phyloP scores from a whole-genome alignment of 805 yeast genomes.

The Starmerella etchellsii region DNA sequence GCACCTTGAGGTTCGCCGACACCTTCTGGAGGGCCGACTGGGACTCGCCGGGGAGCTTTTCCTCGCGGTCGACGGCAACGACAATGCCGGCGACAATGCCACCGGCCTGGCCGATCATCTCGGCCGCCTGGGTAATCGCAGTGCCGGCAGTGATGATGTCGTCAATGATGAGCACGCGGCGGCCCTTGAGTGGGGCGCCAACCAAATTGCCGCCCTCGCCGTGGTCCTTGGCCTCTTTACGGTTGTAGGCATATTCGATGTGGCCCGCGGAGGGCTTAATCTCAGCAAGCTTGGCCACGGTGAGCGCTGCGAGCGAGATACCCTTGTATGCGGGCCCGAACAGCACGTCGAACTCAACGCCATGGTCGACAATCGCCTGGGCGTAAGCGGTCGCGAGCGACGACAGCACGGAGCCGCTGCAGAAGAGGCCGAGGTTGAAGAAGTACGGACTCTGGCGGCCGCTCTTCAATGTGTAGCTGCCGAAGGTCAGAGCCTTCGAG shows the following conservation, averaged over 20 bases:
- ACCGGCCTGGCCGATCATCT: conserved; percentile 51
- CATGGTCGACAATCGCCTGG: conserved; percentile 66
- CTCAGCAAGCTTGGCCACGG: conserved; percentile 85
- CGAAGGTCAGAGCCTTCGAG: conserved; percentile 73
- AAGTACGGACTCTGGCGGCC: conserved; percentile 94
- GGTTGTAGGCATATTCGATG: conserved; percentile 82
- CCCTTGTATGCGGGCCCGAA: conserved; percentile 99
- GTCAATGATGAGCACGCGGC: conserved; percentile 74
- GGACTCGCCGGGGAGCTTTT: conserved; percentile 54
- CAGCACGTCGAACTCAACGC: conserved; percentile 72
- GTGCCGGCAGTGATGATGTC: conserved; percentile 99
- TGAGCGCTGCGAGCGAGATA: conserved; percentile 85
- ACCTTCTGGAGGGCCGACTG: conserved; percentile 75
- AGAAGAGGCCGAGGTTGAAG: conserved; percentile 84
- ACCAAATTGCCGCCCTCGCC: conserved; percentile 97
- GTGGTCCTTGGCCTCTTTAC: conserved; percentile 81
- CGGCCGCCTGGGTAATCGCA: conserved; percentile 88
- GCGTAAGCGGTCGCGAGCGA: conserved; percentile 83
- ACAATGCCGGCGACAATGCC: conserved; percentile 75
- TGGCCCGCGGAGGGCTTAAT: conserved; percentile 53
- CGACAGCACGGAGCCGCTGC: conserved; percentile 65
- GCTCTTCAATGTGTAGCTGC: conserved; percentile 76
- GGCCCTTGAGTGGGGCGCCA: conserved; percentile 61
- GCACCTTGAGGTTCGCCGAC: conserved; percentile 56
- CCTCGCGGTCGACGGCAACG: conserved; percentile 92